Base-by-base conservation (phyloP, 768 basidiomycete genomes). In the Hericium coralloides region DNA sequence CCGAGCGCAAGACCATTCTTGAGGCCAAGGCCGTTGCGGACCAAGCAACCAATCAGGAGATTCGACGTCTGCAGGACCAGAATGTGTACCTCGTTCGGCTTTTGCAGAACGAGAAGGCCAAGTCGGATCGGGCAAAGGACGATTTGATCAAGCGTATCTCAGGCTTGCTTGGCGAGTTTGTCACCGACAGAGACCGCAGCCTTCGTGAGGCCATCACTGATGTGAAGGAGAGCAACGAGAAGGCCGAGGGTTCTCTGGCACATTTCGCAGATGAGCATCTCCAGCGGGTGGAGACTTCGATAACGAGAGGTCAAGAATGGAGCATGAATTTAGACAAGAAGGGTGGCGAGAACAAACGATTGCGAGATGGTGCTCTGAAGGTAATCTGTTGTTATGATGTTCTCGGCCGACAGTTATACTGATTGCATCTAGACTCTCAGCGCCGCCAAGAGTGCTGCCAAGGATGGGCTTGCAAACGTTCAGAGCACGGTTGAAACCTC, bases 71-170 rank as follows among this genome's bases (percentile, higher is more conserved):
- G 20, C 79, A 79, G 60, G 74, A 79, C 54, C 91, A 95, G 68
- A 95, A 95, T 65, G 74, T 76, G 26, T 70, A 77, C 9, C 75
- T 97, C 43, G 69, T 71, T 7, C 74, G 75, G 45, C 71, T 90
- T 61, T 73, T 95, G 12, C 79, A 82, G 59, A 69, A 78, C 15
- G 91, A 95, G 68, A 82, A 81, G 66, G 66, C 68, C 14, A 85
- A 82, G 58, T 79, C 86, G 0, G 82, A 85, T 23, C 80, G 77
- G 51, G 81, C 87, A 1, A 87, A 83, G 58, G 82, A 84, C 43
- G 86, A 89, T 41, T 68, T 95, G 12, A 69, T 94, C n/a, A 79
- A 85, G 43, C 85, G 84, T 39, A 77, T 95, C 52, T 87, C 89
- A 0, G 74, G 75, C 3, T 74, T 94, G 61, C 72, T 97, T 2